Evolutionary conservation across 2,329 filamentous ascomycete species (phyloP), one percentile per base, ranked within the genome.

Genomic region (Hypoxylon sp.): DNA sequence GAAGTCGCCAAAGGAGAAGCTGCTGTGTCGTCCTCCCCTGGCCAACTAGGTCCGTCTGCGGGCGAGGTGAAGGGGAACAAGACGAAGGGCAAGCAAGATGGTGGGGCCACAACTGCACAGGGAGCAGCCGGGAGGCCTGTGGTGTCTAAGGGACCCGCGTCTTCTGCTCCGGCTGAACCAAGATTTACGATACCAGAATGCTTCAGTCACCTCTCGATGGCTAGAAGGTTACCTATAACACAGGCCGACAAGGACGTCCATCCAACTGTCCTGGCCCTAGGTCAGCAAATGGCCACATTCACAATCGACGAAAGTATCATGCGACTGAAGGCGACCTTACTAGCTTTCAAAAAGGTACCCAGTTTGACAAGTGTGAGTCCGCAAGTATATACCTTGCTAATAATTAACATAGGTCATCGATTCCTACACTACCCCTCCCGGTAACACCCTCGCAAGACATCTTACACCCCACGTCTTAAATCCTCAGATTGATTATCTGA

Each of bases 401-500:
- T 47, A 27, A 57, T 50, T 31, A 19, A 69, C 39, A 27, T 75
- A 97, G 90, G 93, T 98, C 70, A 95, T 99, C 70, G 89, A 93
- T 76, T 91, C 93, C n/a, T 99, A 99, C 80, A 92, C 89, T 51
- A 98, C 95, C 1, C 96, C 96, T 4, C 85, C 90, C 27, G 92
- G 92, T 44, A 94, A 91, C 64, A 94, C 94, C 44, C 88, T 99
- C 46, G 92, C 94, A 19, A 91, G 96, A 35, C 94, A 99, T 82
- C 90, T 99, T 75, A 96, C 93, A 32, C 92, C 93, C 10, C 93
- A 98, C 80, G 90, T 93, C 71, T 89, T 99, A 66, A 96, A 94
- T 76, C 93, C 94, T 39, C 96, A 99, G 81, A 98, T 99, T 76
- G 94, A 97, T 72, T 98, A 97, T 77, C 87, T 99, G 67, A 93